Percentiles rank a stretch among this genome's conserved stretches.
These are phyloP conservation scores for Trichoderma harzianum DNA, from an alignment of 2,329 filamentous ascomycete genomes.

Conservation along the genomic window DNA sequence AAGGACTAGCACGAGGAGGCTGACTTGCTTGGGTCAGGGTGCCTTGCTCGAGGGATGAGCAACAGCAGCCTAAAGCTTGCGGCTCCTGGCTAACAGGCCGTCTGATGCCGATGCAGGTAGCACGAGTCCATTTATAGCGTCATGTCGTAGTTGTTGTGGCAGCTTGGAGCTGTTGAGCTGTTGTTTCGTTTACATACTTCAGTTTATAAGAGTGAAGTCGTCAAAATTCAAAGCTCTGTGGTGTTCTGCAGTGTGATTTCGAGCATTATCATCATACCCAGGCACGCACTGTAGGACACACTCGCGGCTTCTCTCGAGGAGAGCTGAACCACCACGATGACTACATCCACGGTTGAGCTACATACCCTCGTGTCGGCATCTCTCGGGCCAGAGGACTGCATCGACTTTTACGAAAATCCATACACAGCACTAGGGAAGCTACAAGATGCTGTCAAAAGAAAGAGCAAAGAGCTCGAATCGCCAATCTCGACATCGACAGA, in stretches of 20 bases:
- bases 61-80: conserved; percentile 1
- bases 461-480: conserved; percentile 20
- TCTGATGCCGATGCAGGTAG: neutral
- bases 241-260: neutral
- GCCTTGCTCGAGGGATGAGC: conserved; percentile 9
- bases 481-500: conserved; percentile 24
- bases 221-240: neutral
- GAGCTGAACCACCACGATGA: neutral
- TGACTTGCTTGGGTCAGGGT: neutral
- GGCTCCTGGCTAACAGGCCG: neutral
- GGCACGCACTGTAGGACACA: neutral
- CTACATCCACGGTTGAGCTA: conserved; percentile 2
- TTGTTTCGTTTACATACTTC: neutral
- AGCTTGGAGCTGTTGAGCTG: neutral
- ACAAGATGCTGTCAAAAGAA: conserved; percentile 26
- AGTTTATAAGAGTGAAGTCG: neutral
- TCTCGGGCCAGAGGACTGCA: conserved; percentile 31
- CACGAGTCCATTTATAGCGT: neutral
- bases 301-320: neutral
- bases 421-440: conserved; percentile 26
- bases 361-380: conserved; percentile 28
- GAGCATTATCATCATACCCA: neutral
- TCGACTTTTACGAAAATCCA: conserved; percentile 30
- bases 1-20: neutral
- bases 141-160: neutral